Conservation (phyloP, 2,329 filamentous ascomycete species). For the Scedosporium aurantiacum region DNA sequence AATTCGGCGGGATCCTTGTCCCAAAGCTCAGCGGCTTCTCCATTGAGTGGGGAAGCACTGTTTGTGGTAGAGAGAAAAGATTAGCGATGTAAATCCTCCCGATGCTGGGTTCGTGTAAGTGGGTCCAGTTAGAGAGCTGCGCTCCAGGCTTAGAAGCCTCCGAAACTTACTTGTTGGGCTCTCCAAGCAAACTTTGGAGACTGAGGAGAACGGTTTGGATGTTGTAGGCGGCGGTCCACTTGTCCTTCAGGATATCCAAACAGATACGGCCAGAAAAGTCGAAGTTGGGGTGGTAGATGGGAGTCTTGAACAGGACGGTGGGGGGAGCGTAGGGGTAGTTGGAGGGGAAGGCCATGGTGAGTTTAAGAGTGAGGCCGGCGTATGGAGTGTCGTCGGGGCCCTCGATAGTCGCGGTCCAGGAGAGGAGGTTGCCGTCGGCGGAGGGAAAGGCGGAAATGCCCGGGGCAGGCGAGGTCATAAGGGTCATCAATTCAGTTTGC, state of each 20-base stretch:
- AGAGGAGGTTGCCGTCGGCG: slow-evolving; percentile 77
- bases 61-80: background rate
- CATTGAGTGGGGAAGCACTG: slow-evolving; percentile 88
- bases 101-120: no score
- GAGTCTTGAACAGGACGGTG: slow-evolving; percentile 91
- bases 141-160: no score
- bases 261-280: slow-evolving; percentile 97
- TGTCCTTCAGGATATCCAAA: slow-evolving; percentile 95
- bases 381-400: slow-evolving; percentile 90
- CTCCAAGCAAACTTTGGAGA: slow-evolving; percentile 85
- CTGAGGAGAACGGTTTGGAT: slow-evolving; percentile 88
- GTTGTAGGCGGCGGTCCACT: slow-evolving; percentile 97
- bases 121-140: no score
- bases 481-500: slow-evolving; percentile 94
- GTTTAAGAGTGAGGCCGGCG: slow-evolving; percentile 77
- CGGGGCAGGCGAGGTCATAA: slow-evolving; percentile 90
- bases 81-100: background rate
- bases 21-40: slow-evolving; percentile 92
- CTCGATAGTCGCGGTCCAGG: slow-evolving; percentile 88
- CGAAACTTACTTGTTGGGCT: slow-evolving; percentile 84
- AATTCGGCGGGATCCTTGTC: slow-evolving; percentile 80
- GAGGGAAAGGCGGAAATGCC: slow-evolving; percentile 93
- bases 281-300: slow-evolving; percentile 98
- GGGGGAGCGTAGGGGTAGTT: slow-evolving; percentile 92
- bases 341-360: slow-evolving; percentile 77